Percentiles rank a stretch among this genome's conserved stretches.
phyloP scores from a whole-genome alignment of 1,139 yeast genomes.

The Kodamaea ohmeri region DNA sequence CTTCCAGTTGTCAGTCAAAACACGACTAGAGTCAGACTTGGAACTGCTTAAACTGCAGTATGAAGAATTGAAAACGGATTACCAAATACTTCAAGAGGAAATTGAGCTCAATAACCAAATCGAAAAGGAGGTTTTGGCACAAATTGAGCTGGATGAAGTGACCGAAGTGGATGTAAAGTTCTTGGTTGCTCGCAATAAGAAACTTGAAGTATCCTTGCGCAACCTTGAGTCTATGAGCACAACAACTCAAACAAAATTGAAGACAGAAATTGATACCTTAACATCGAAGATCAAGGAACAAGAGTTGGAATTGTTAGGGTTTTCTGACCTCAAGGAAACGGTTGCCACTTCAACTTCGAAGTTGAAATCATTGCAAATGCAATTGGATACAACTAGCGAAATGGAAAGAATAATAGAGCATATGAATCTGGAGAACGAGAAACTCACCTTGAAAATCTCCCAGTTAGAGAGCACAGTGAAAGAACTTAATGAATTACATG shows the following conservation, averaged over 20 bases:
- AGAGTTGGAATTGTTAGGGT: conserved; percentile 15
- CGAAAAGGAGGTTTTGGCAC: conserved; percentile 33
- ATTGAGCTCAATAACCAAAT: conserved; percentile 40
- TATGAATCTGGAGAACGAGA: conserved; percentile 54
- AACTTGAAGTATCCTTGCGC: conserved; percentile 38
- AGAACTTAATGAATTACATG: conserved; percentile 60
- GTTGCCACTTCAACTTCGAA: conserved; percentile 38
- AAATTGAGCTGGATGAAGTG: conserved; percentile 14
- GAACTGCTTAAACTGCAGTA: conserved; percentile 33
- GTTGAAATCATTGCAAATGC: conserved; percentile 44
- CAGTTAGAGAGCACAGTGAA: conserved; percentile 42
- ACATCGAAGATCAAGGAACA: conserved; percentile 19
- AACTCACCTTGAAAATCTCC: conserved; percentile 37
- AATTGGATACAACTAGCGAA: conserved; percentile 41
- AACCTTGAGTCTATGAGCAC: conserved; percentile 37
- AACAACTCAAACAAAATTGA: conserved; percentile 24
- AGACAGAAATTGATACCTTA: conserved; percentile 25
- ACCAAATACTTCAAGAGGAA: conserved; percentile 46
- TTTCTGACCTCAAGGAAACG: conserved; percentile 24
- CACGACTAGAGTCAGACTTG: conserved; percentile 29
- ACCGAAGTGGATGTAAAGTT: conserved; percentile 19
- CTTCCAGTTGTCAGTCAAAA: conserved; percentile 44
- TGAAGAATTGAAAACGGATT: conserved; percentile 39
- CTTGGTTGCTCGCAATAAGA: conserved; percentile 28
- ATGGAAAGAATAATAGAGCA: conserved; percentile 52